A percentile compares a stretch with the other conserved stretches of the same genome.
Conservation (phyloP, 495 filamentous ascomycete species). For the Bacidia rubella region DNA sequence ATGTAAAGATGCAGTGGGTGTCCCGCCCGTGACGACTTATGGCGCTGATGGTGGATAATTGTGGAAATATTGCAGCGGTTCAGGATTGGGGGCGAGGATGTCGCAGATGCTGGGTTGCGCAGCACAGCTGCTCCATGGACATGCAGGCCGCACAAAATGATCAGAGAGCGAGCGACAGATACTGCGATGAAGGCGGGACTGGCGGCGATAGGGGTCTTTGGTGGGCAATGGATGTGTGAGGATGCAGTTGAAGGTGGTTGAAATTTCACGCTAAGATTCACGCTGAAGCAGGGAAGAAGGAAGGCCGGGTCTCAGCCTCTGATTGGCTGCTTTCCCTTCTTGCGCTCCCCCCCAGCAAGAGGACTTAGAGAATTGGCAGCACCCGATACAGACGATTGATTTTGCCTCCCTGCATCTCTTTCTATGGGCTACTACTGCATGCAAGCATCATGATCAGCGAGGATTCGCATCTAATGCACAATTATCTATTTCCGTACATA, state of each 20-base stretch:
- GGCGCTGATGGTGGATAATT: not conserved
- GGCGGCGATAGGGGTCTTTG: not conserved
- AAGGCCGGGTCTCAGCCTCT: not conserved
- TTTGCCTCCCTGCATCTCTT: not conserved
- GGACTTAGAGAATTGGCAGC: not conserved
- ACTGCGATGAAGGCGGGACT: not conserved
- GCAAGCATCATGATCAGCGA: not conserved
- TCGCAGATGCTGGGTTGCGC: not conserved
- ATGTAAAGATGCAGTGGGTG: not conserved
- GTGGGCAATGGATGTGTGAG: not conserved
- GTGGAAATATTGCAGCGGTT: not conserved
- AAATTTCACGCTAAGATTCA: not conserved
- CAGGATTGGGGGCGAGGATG: not conserved
- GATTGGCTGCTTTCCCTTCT: not conserved
- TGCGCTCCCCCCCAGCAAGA: not conserved
- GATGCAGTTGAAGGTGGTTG: not conserved
- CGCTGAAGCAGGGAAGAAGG: not conserved
- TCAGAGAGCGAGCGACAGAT: not conserved
- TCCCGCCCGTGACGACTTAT: not conserved
- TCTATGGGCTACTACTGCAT: not conserved
- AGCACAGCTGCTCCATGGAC: constrained; percentile 1
- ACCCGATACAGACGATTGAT: not conserved
- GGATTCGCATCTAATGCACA: not conserved
- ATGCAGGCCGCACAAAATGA: not conserved
- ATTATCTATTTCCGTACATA: not conserved